Conservation (phyloP, 106 monocot species). For the Posidonia australis region DNA sequence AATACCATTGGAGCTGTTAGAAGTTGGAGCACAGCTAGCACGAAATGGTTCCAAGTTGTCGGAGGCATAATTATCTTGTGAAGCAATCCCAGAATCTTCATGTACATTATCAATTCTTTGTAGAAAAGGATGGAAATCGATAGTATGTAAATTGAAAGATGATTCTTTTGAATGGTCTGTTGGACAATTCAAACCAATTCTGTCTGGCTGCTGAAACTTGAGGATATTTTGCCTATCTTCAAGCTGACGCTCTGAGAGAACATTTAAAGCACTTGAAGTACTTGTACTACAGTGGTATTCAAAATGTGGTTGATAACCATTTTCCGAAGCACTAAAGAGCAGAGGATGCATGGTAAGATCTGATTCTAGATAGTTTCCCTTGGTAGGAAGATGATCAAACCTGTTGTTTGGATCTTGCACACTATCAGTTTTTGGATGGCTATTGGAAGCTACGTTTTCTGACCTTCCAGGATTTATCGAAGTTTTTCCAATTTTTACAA, state of each 20-base stretch:
- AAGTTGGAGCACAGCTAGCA: background rate
- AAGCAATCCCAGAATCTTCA: slow-evolving; percentile 1
- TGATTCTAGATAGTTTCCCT: slow-evolving; percentile 40
- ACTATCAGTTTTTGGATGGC: slow-evolving; percentile 1
- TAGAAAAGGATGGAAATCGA: slow-evolving; percentile 83
- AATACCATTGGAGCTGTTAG: slow-evolving; percentile 14
- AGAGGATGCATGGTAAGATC: slow-evolving; percentile 81
- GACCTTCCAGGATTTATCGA: slow-evolving; percentile 10
- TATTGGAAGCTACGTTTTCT: slow-evolving; percentile 11
- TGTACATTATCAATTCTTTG: slow-evolving; percentile 29
- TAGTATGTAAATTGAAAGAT: slow-evolving; percentile 21
- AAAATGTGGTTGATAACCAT: slow-evolving; percentile 28
- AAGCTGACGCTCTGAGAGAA: slow-evolving; percentile 15
- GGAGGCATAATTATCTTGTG: slow-evolving; percentile 6
- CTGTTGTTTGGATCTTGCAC: slow-evolving; percentile 10
- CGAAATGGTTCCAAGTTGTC: slow-evolving; percentile 8
- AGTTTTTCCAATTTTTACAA: slow-evolving; percentile 11
- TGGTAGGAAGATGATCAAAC: slow-evolving; percentile 13
- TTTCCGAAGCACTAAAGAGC: slow-evolving; percentile 46
- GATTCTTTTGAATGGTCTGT: slow-evolving; percentile 10
- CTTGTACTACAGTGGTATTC: slow-evolving; percentile 13
- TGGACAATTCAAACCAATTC: background rate
- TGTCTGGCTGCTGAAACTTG: background rate
- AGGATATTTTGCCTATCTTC: slow-evolving; percentile 11
- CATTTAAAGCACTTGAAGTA: slow-evolving; percentile 24